Evolutionary conservation across 2,329 filamentous ascomycete species (phyloP), one percentile per base, ranked within the genome.

Genomic region (Zarea fungicola): DNA sequence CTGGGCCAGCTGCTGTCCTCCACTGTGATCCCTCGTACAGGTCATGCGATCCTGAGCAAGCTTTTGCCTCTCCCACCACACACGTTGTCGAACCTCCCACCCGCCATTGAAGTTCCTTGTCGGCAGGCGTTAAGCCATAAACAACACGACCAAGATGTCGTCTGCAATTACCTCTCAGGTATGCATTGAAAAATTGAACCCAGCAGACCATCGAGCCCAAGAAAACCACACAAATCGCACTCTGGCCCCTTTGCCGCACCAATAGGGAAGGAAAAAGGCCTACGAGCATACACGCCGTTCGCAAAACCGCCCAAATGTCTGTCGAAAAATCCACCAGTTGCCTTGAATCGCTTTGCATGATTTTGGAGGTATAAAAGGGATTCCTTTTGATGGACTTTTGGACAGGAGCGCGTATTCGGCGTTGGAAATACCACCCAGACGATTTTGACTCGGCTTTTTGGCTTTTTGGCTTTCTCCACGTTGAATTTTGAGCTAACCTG

Each of bases 101-200:
- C 64, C 63, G 63, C 62, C 63, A 64, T 60, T 62, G 58, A 63
- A 60, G 56, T 57, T 59, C 59, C 58, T 59, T 60, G 62, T 65
- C 63, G 62, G 60, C 61, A 77, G 75, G 75, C 74, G 73, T 75
- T 69, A 66, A 71, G 70, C 65, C 65, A 70, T 65, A 61, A 44
- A 50, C 46, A 69, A 68, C 70, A 76, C 71, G 65, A 65, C 65
- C 77, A 80, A 70, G 65, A 81, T 81, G 77, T 79, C 77, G 72
- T 75, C 81, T 75, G 19, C 46, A 25, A 35, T 48, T 42, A 76
- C 72, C 70, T 76, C 75, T 57, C 78, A 80, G 76, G 78, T 81
- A 67, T 54, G 75, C 71, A 55, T 55, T 52, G 29, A 41, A 35
- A n/a, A 7, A 42, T 21, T 29, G 8, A 21, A 22, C 21, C 19